Evolutionary conservation across 78 protist species (phyloP).

Genomic region (Ministeria vibrans): DNA sequence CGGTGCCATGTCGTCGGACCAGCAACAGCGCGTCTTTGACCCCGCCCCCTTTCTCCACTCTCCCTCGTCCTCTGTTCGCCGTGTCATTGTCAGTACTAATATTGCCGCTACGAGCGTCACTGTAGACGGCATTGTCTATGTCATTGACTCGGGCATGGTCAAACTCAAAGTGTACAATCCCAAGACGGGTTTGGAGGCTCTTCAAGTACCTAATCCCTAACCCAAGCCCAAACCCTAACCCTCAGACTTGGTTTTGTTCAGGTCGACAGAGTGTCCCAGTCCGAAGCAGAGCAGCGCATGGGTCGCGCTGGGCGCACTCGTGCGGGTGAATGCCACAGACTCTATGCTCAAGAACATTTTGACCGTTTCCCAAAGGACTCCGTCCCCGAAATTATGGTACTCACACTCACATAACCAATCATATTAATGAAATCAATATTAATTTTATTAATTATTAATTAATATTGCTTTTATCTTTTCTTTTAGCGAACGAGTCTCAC

Average conservation of each 20-base stretch:
- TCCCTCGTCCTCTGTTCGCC: neutral
- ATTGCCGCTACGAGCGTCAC: constrained; percentile 77
- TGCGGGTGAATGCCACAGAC: constrained; percentile 9
- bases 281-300: constrained; percentile 24
- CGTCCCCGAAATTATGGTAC: neutral
- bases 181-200: constrained; percentile 11
- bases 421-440: too few species aligned
- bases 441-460: too few species aligned
- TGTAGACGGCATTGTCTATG: constrained; percentile 39
- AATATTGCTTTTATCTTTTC: too few species aligned
- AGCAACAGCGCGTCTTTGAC: constrained; percentile 37
- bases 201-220: neutral
- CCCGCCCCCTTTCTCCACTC: constrained; percentile 6
- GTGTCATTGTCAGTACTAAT: constrained; percentile 40
- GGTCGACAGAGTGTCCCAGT: neutral
- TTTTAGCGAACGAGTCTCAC: neutral
- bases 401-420: too few species aligned
- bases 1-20: constrained; percentile 18
- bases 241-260: neutral
- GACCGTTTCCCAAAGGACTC: neutral
- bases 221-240: neutral
- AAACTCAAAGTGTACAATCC: constrained; percentile 28
- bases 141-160: constrained; percentile 64
- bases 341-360: neutral
- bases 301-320: constrained; percentile 34